These are phyloP conservation scores for Xylariaceae sp. DNA, from an alignment of 2,329 filamentous ascomycete genomes.

Conservation along the genomic window DNA sequence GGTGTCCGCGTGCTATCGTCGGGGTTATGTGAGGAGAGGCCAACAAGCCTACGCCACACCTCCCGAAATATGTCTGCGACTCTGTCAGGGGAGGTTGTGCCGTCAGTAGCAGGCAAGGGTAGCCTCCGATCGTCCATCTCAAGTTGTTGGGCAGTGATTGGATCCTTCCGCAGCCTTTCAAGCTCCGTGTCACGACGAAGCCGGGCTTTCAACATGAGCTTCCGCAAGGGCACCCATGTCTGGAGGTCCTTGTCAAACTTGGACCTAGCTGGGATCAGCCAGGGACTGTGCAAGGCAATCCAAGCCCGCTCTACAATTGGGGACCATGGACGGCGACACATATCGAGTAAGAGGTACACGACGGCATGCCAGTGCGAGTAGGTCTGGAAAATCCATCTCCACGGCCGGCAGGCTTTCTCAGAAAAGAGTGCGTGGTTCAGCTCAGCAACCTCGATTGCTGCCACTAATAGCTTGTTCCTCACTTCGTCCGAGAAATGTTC, in stretches of 20 bases:
- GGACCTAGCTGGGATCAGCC: constrained; percentile 24
- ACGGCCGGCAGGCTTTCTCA: constrained; percentile 44
- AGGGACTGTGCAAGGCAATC: constrained; percentile 24
- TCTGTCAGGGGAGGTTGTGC: constrained; percentile 22
- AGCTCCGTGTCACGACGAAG: constrained; percentile 35
- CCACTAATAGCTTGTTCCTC: constrained; percentile 64
- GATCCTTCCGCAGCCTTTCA: constrained; percentile 28
- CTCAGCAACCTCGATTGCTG: constrained; percentile 70
- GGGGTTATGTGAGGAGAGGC: not conserved
- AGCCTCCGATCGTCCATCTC: constrained; percentile 27
- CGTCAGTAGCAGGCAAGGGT: constrained; percentile 27
- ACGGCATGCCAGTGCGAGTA: constrained; percentile 49
- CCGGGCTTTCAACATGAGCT: constrained; percentile 35
- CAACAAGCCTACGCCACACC: constrained; percentile 31
- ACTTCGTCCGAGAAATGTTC: constrained; percentile 38
- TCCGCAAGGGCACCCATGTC: constrained; percentile 38
- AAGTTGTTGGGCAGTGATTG: constrained; percentile 21
- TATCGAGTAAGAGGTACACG: constrained; percentile 44
- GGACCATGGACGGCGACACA: constrained; percentile 28
- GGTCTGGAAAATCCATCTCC: constrained; percentile 45
- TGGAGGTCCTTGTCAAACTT: constrained; percentile 27
- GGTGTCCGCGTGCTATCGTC: not conserved
- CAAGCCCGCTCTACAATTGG: constrained; percentile 26
- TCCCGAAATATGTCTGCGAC: constrained; percentile 25
- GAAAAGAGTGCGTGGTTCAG: constrained; percentile 61